phyloP scores from a whole-genome alignment of 495 filamentous ascomycete genomes.

The Daldinia grandis region DNA sequence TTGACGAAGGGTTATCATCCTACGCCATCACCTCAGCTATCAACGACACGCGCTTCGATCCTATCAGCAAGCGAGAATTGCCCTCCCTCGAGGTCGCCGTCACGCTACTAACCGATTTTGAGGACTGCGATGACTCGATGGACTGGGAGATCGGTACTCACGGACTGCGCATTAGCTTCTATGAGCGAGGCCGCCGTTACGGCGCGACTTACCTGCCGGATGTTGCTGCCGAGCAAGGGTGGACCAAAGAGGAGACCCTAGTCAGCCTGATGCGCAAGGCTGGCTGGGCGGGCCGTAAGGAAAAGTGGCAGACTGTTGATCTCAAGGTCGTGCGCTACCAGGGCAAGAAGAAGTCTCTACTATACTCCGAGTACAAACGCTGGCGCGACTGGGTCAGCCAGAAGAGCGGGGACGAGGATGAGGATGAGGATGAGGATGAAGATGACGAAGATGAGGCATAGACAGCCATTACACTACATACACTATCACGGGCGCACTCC shows the following conservation, averaged over 20 bases:
- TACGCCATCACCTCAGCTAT: slow-evolving; percentile 93
- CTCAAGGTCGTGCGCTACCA: slow-evolving; percentile 82
- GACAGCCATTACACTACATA: not conserved
- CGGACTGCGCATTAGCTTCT: slow-evolving; percentile 81
- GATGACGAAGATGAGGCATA: slow-evolving; percentile 14
- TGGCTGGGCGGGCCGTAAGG: slow-evolving; percentile 75
- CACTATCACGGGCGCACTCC: not conserved
- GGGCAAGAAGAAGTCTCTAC: slow-evolving; percentile 74
- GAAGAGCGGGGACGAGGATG: not conserved
- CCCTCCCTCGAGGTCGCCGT: slow-evolving; percentile 72
- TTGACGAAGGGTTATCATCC: slow-evolving; percentile 73
- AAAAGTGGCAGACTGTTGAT: slow-evolving; percentile 79
- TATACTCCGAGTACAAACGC: slow-evolving; percentile 74
- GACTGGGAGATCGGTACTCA: slow-evolving; percentile 89
- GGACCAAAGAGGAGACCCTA: slow-evolving; percentile 93
- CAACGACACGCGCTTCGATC: slow-evolving; percentile 84
- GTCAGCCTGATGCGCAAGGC: slow-evolving; percentile 93
- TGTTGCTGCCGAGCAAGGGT: slow-evolving; percentile 90
- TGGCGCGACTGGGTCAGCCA: slow-evolving; percentile 77
- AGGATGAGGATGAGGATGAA: no score
- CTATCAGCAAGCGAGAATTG: slow-evolving; percentile 74
- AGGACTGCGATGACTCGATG: slow-evolving; percentile 72
- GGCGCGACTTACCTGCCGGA: slow-evolving; percentile 92
- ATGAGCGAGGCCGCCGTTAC: slow-evolving; percentile 70
- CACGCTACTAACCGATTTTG: slow-evolving; percentile 80